Base-by-base conservation (phyloP, 495 filamentous ascomycete genomes). In the Niebla homalea region DNA sequence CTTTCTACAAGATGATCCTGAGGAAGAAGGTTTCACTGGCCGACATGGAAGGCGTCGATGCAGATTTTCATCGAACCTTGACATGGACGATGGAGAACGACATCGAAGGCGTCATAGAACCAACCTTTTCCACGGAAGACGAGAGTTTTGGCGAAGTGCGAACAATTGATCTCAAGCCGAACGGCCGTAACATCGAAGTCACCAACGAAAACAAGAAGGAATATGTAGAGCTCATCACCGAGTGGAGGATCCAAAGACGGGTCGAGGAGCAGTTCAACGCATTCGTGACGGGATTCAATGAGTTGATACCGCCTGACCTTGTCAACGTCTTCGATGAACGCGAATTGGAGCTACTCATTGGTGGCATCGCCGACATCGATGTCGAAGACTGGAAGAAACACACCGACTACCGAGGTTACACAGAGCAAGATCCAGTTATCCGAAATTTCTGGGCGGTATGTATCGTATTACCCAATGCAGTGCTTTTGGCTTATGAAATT, bases 331-430 rank as follows among this genome's bases (percentile, higher is more conserved):
- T 99, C 61, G 92, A 99, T 61, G 92, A 97, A 72, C 84, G 92
- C 49, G 92, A 99, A 65, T 71, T 99, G 43, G 92, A 99, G 67
- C 69, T 99, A 57, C 72, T 99, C 55, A 97, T 99, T 63, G 92
- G 92, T 54, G 92, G 92, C 74, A 99, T 99, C 62, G 93, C 92
- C 40, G 92, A 99, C 64, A 99, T 99, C 58, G 92, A 99, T 60
- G 93, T 99, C 18, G 92, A 97, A 43, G 92, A 99, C 66, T 99
- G 92, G 92, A 99, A 99, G 82, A 99, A 99, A 71, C 92, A 99
- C 70, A 99, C 92, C n/a, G 92, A 99, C 63, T 99, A 99, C 69
- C 81, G 92, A 52, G 92, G 92, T n/a, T 99, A 99, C 71, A 95
- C 94, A 36, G 92, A 99, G 67, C 81, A 78, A 46, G 93, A 97